Evolutionary conservation across 225 moss, liverwort and hornwort species (phyloP), one percentile per base, ranked within the genome.

Genomic region (Polytrichum formosum): DNA sequence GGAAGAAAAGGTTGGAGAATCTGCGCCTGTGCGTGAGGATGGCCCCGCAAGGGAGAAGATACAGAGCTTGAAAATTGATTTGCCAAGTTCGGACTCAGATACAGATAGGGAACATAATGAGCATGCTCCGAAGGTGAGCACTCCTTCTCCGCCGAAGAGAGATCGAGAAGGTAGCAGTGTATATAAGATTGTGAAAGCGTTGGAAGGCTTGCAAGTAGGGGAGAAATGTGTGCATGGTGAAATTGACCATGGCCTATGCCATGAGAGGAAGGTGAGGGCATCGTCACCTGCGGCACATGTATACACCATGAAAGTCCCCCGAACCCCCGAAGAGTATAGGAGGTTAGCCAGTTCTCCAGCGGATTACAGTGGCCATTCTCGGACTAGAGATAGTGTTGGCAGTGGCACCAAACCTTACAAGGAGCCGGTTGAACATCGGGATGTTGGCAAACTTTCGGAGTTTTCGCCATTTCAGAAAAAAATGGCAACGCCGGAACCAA

Each of bases 181-280:
- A 6, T 76, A 76, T 67, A 86, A 80, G 61, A 86, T 86, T 6
- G 83, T 86, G 4, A 83, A 72, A 83, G 71, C 75, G 5, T 27
- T 83, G 13, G 86, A 86, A 59, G 86, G 83, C 55, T 30, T 80
- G 28, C 83, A 83, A 66, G 61, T 80, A 56, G 80, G 83, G 26
- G 80, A 80, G 69, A 83, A 86, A 55, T 86, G 83, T 28, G 76
- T 86, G 70, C 86, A 86, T 73, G 83, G 86, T 1, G 83, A 86
- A 55, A 63, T 86, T 13, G 83, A 86, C 54, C 83, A 86, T 35
- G 86, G 86, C 21, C 53, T 76, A 19, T 83, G 83, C 60, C 86
- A 86, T 28, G 70, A 67, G 58, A 75, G 83, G 58, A 61, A 63
- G 37, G 64, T 70, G 23, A 82, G 75, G 65, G 71, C 5, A 18